Conservation (phyloP, 192 early-diverging fungal genomes). For the Coemansia sp. region DNA sequence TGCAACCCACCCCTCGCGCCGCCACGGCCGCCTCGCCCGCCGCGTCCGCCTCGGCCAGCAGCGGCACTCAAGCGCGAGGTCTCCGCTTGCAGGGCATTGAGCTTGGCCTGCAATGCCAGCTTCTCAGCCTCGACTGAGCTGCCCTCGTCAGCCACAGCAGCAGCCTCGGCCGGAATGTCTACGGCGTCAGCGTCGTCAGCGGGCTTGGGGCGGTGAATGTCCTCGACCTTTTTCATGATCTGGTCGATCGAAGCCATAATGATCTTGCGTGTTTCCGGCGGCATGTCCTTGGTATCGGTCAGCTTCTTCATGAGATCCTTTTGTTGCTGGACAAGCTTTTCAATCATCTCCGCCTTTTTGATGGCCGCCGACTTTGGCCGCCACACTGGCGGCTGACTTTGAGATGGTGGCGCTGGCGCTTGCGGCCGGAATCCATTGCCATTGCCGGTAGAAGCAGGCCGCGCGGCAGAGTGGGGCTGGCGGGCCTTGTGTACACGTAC, state of each 20-base stretch:
- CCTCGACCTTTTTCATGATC: slow-evolving; percentile 48
- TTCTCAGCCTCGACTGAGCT: slow-evolving; percentile 19
- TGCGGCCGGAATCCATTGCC: neutral
- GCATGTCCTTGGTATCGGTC: slow-evolving; percentile 43
- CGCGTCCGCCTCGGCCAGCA: neutral
- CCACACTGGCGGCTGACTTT: slow-evolving; percentile 28
- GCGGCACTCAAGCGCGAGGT: slow-evolving; percentile 30
- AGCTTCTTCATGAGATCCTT: slow-evolving; percentile 53
- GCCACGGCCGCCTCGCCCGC: slow-evolving; percentile 13
- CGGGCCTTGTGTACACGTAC: slow-evolving; percentile 34
- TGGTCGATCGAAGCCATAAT: slow-evolving; percentile 56
- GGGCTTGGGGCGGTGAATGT: slow-evolving; percentile 27
- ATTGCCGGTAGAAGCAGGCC: neutral
- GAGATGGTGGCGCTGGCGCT: neutral
- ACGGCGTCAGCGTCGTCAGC: neutral
- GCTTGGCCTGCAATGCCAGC: slow-evolving; percentile 38
- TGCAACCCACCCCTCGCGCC: neutral
- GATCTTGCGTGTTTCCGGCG: slow-evolving; percentile 48
- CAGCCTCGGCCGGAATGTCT: neutral
- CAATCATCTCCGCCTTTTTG: slow-evolving; percentile 52
- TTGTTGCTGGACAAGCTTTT: slow-evolving; percentile 52
- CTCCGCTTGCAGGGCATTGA: slow-evolving; percentile 33
- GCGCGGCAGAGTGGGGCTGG: neutral
- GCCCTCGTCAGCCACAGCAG: neutral
- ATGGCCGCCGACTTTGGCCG: slow-evolving; percentile 47